Evolutionary conservation across 1,139 yeast species (phyloP), one percentile per base, ranked within the genome.

Genomic region (Diutina mesorugosa): DNA sequence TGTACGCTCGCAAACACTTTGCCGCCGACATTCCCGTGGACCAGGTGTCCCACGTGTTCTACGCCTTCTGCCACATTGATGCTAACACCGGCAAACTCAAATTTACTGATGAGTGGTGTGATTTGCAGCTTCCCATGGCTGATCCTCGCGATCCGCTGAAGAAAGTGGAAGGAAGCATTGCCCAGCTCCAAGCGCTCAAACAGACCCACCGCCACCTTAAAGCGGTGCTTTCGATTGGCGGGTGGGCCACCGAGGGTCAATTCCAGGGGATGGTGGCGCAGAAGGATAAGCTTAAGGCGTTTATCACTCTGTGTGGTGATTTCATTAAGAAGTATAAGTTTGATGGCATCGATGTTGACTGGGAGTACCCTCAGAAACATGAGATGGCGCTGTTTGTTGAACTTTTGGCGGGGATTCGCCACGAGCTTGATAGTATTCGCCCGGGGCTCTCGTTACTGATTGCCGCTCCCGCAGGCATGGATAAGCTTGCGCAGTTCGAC

Each of bases 261-360:
- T 85, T 90, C 63, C 74, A 72, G 12, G 69, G 69, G 0, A 76
- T 85, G 7, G 74, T 80, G 6, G 62, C 66, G 1, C 71, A 74
- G 54, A 63, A 67, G 0, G 58, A 57, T 1, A 78, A 72, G 57
- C 60, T 84, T 7, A 65, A 66, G 1, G 66, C 56, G 0, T 90
- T 91, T 67, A 80, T 83, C 3, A 58, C 64, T 1, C 73, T 85
- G 1, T 72, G 84, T 0, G 73, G 79, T 1, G 68, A 69, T 0
- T 68, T 80, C 41, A 73, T 89, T 64, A 61, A 69, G 3, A 70
- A 74, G 56, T 78, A 82, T 64, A 86, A 88, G 0, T 83, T 93
- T 64, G 98, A 93, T 67, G 98, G 99, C 0, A 73, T 93, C 55
- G 99, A 93, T 67, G 71, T 93, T 45, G 99, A 93, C 69, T 93